Conservation (phyloP, 148 eudicot species). For the Chenopodium berlandieri region DNA sequence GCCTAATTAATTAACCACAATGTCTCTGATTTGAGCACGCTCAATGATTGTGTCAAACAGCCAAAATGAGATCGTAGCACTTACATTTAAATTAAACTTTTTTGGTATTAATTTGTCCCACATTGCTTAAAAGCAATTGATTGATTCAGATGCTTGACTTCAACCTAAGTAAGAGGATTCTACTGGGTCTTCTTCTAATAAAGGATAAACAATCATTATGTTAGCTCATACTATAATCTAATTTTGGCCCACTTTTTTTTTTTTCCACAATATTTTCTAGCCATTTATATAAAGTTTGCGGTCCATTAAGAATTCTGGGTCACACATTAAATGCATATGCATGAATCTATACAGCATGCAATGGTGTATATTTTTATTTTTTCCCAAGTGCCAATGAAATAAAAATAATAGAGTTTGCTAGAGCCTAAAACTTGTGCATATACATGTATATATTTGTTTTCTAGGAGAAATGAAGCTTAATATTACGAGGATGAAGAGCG, state of each 20-base stretch:
- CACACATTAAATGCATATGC: background rate
- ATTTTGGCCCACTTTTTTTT: background rate
- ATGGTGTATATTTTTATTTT: too few species aligned
- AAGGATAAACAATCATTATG: constrained; percentile 24
- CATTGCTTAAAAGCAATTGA: constrained; percentile 55
- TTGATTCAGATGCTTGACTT: constrained; percentile 48
- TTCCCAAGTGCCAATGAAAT: too few species aligned
- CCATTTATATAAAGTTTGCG: constrained; percentile 6
- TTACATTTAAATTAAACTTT: background rate
- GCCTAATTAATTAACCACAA: background rate
- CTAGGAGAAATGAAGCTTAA: background rate
- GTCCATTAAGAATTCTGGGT: background rate
- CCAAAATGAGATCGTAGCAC: constrained; percentile 10
- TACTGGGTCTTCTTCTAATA: constrained; percentile 23
- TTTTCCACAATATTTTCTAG: background rate
- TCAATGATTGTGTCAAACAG: constrained; percentile 51
- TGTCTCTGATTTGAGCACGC: constrained; percentile 41
- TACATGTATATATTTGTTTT: background rate
- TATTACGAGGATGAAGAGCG: background rate
- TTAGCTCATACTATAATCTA: background rate
- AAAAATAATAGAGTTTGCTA: background rate
- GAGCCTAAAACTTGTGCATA: too few species aligned
- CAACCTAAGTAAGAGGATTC: constrained; percentile 41
- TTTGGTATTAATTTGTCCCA: background rate
- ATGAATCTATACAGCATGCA: too few species aligned